Conservation (phyloP, 2,329 filamentous ascomycete species). For the Sordariomycetes sp. region DNA sequence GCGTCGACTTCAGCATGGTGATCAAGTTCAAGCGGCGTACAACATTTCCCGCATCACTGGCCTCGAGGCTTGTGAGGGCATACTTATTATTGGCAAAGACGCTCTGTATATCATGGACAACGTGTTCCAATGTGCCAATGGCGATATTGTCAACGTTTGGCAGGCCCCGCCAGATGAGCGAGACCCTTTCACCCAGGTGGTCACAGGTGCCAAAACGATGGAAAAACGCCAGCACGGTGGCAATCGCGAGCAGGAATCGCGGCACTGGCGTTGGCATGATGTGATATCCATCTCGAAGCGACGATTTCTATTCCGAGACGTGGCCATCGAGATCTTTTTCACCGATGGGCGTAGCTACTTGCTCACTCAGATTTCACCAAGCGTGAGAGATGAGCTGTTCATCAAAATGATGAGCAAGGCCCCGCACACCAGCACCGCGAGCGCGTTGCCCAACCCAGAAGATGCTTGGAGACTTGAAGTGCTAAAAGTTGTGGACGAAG, state of each 20-base stretch:
- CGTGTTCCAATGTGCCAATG: constrained; percentile 89
- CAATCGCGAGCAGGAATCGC: constrained; percentile 63
- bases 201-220: constrained; percentile 55
- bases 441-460: constrained; percentile 66
- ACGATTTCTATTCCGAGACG: constrained; percentile 88
- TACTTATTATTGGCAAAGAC: constrained; percentile 87
- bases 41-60: constrained; percentile 94
- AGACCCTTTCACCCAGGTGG: constrained; percentile 91
- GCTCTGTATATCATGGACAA: constrained; percentile 92
- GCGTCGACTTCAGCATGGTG: constrained; percentile 81
- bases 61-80: constrained; percentile 85
- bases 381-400: constrained; percentile 71
- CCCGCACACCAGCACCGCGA: constrained; percentile 65
- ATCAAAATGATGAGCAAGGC: constrained; percentile 68
- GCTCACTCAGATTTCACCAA: constrained; percentile 69
- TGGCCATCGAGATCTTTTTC: constrained; percentile 96
- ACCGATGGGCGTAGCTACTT: constrained; percentile 94
- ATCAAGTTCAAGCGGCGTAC: constrained; percentile 87
- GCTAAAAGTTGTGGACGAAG: constrained; percentile 56
- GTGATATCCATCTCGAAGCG: constrained; percentile 94
- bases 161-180: constrained; percentile 88
- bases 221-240: constrained; percentile 53
- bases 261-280: constrained; percentile 90
- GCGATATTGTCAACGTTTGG: constrained; percentile 94
- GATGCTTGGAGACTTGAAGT: constrained; percentile 89